These are phyloP conservation scores for Phytophthora podocarpi DNA, from an alignment of 352 stramenopile species.

Conservation along the genomic window DNA sequence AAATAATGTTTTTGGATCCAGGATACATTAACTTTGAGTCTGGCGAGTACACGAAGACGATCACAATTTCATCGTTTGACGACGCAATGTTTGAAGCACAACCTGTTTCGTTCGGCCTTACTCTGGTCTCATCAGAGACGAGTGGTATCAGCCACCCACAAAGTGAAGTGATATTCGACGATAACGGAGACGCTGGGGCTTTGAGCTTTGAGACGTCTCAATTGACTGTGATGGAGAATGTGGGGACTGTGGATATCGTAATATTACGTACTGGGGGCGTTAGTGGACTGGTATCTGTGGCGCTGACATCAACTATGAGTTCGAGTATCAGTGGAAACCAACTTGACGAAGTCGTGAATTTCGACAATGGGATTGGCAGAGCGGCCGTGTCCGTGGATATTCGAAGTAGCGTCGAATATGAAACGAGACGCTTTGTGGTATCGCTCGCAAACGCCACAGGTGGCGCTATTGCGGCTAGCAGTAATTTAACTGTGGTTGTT, in stretches of 20 bases:
- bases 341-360: constrained; percentile 35
- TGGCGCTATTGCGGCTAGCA: constrained; percentile 17
- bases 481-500: constrained; percentile 31
- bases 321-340: constrained; percentile 28
- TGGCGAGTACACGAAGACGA: constrained; percentile 33
- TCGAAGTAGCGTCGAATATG: constrained; percentile 37
- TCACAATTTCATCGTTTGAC: constrained; percentile 38
- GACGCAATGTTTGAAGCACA: constrained; percentile 27
- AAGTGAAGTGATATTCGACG: constrained; percentile 31
- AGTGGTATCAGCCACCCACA: constrained; percentile 20
- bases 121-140: constrained; percentile 15
- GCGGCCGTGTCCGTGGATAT: constrained; percentile 27
- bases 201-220: constrained; percentile 30
- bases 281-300: constrained; percentile 28
- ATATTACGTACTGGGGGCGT: constrained; percentile 12
- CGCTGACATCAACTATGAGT: constrained; percentile 37
- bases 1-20: background rate
- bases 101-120: constrained; percentile 32
- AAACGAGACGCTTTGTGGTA: constrained; percentile 32
- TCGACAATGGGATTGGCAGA: constrained; percentile 26
- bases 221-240: constrained; percentile 25
- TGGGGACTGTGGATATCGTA: constrained; percentile 2
- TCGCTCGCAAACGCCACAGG: constrained; percentile 33
- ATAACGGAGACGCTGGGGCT: constrained; percentile 41
- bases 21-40: constrained; percentile 25